phyloP scores from a whole-genome alignment of 768 basidiomycete species.

The Pleurotus salmoneostramineus region DNA sequence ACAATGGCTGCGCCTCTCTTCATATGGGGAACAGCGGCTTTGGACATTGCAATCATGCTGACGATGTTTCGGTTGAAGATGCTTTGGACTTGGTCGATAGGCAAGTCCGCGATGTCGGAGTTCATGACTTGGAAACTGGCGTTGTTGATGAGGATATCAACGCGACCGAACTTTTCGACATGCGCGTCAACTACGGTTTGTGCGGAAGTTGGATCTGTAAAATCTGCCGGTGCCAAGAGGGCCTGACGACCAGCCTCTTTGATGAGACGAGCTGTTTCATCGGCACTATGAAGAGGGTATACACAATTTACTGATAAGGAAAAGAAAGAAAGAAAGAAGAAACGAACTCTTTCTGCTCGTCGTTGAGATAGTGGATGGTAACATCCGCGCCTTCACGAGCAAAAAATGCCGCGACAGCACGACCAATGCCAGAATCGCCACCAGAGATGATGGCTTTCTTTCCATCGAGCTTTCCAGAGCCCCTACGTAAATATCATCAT shows the following conservation, averaged over 20 bases:
- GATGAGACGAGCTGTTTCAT: conserved; percentile 43
- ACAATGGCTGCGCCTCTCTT: conserved; percentile 56
- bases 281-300: conserved; percentile 22
- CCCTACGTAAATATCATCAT: background rate
- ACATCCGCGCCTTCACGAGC: conserved; percentile 52
- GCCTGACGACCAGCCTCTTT: conserved; percentile 35
- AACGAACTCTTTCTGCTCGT: conserved; percentile 43
- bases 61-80: conserved; percentile 58
- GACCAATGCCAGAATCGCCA: conserved; percentile 48
- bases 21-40: conserved; percentile 54
- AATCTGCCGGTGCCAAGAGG: conserved; percentile 33
- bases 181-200: conserved; percentile 45
- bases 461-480: conserved; percentile 20
- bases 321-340: background rate
- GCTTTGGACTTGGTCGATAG: conserved; percentile 48
- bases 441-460: conserved; percentile 33
- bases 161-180: conserved; percentile 35
- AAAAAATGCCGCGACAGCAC: conserved; percentile 44
- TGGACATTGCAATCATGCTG: conserved; percentile 54
- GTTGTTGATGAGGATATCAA: conserved; percentile 62
- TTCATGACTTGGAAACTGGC: conserved; percentile 47
- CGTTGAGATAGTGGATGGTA: conserved; percentile 49
- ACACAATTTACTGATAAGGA: background rate
- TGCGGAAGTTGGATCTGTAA: conserved; percentile 36
- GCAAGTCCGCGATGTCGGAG: conserved; percentile 42